Base-by-base conservation (phyloP, 2,329 filamentous ascomycete species). In the Coniochaeta sp. region DNA sequence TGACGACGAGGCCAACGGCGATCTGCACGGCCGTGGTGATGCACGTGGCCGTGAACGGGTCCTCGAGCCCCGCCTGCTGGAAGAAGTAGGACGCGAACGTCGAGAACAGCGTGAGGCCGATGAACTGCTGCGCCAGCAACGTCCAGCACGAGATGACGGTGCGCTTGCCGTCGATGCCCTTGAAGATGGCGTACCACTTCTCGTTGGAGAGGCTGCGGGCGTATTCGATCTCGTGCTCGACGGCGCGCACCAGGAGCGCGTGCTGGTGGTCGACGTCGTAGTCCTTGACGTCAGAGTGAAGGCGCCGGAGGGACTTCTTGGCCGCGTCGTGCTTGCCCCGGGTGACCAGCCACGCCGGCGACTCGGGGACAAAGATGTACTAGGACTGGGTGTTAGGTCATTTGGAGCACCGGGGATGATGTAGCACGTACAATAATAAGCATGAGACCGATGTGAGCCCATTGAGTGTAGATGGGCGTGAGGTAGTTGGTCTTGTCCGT, bases 11-110 rank as follows among this genome's bases (percentile, higher is more conserved):
- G 65, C n/a, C 18, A 72, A 55, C 61, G 7, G 28, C 7, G 7
- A 30, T 30, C 28, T 30, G 28, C 28, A 30, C 28, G 28, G 7
- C 7, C 7, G 28, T 7, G 28, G 13, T 7, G 33, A 20, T 40
- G 33, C 8, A 8, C 14, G 33, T 40, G 14, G n/a, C 33, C 7
- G 4, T 61, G 53, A 73, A 73, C 0, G 70, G 70, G 47, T 73
- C 63, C 13, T 66, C 62, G 58, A 62, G 68, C 1, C 70, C 71
- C 3, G 70, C 70, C 32, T 68, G 63, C 61, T 72, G 69, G 56
- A 71, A 30, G 47, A 68, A 69, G 52, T 66, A 69, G 2, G 55
- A 55, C 9, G 53, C 59, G 40, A 56, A 63, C 6, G 55, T 57
- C 13, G 38, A 51, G 28, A 61, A 60, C 6, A 62, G 51, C 8